These are phyloP conservation scores for Carex parvula DNA, from an alignment of 176 grass and related monocot genomes.

Conservation along the genomic window DNA sequence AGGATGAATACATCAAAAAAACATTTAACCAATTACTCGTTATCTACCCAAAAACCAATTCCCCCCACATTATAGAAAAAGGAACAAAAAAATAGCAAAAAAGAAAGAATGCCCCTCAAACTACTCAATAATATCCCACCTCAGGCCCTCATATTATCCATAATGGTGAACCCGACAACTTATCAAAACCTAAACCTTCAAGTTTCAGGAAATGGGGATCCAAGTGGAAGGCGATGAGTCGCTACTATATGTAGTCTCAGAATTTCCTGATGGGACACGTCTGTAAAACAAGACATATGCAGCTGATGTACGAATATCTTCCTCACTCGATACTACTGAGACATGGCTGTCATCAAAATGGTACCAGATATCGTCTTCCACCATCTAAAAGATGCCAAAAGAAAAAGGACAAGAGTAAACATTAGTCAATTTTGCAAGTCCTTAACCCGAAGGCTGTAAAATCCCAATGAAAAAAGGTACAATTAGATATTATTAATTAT, in stretches of 20 bases:
- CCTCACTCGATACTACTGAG: constrained; percentile 54
- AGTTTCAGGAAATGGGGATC: constrained; percentile 22
- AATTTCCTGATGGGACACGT: constrained; percentile 26
- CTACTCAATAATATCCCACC: not conserved
- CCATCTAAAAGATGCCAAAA: constrained; percentile 46
- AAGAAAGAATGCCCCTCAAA: not conserved
- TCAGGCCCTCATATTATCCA: not conserved
- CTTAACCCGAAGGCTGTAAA: not conserved
- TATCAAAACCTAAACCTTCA: not conserved
- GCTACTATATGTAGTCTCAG: constrained; percentile 27
- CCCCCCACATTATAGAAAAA: not conserved
- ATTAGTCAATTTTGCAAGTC: not conserved
- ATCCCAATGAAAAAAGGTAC: not conserved
- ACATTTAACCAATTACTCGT: constrained; percentile 6
- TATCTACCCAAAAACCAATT: constrained; percentile 3
- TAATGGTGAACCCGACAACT: not conserved
- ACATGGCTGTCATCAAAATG: constrained; percentile 98
- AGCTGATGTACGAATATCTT: constrained; percentile 70
- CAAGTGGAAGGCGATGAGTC: constrained; percentile 28
- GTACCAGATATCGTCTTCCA: constrained; percentile 83
- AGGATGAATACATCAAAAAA: constrained; percentile 8
- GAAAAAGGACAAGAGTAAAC: not conserved
- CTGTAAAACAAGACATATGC: constrained; percentile 93
- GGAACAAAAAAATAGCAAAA: constrained; percentile 19
- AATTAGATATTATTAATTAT: not conserved